Base-by-base conservation (phyloP, 129 eudicot genomes). In the Tagetes erecta region DNA sequence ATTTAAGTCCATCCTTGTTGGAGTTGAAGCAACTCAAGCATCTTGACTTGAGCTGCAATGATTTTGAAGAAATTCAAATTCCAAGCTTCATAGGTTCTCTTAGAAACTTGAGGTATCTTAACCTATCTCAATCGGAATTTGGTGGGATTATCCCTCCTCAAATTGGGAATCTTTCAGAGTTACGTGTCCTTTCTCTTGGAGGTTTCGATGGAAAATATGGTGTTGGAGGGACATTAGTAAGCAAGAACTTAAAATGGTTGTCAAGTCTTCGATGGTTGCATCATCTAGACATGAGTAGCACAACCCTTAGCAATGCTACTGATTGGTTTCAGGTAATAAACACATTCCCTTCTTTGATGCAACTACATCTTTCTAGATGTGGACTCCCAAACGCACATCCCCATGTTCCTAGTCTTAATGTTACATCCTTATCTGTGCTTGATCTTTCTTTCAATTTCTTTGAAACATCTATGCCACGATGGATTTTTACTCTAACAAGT, bases 271-370 rank as follows among this genome's bases (percentile, higher is more conserved):
- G 51, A 35, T 12, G 0, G 31, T 50, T 85, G 50, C 51, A 76
- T 72, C 74, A 82, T 52, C 70, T 85, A 5, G 73, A 85, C 69
- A 10, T 82, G 80, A 76, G 76, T 71, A 3, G 11, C 35, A 77
- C 53, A 44, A 35, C 71, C 72, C 82, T 82, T 20, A 67, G 80
- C 77, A 55, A 40, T 27, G 71, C 84, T 8, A 34, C 20, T 7
- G 45, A 78, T 27, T 85, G 89, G 84, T 13, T 78, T 20, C 80
- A 75, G 74, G 86, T 81, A 62, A 78, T 79, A 41, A 82, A 79
- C 69, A 45, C 30, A 8, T 77, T 85, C 38, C 77, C 80, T 72
- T 82, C 80, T 44, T 72, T 85, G 52, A 73, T 6, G 0, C 46
- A 82, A 53, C 45, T 85, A 11, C 71, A 60, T 65, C 5, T 82